These are phyloP conservation scores for Nakaseomyces kungkrabaensis DNA, from an alignment of 1,139 yeast species.

Conservation along the genomic window DNA sequence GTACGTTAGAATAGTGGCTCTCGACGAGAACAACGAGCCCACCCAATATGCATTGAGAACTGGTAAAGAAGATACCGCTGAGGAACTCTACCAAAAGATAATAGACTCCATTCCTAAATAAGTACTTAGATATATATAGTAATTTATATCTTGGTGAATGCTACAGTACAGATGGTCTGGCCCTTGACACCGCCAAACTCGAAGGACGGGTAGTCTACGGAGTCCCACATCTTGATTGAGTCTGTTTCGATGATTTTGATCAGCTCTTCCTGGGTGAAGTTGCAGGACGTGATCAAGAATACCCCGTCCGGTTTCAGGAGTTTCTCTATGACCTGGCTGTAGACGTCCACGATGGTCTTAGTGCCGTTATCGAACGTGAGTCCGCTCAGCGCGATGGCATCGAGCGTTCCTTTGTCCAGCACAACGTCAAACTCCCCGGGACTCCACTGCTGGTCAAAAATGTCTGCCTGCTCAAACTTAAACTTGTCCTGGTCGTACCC, in stretches of 20 bases:
- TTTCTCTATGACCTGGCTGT: constrained; percentile 50
- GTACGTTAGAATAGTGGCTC: constrained; percentile 58
- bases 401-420: constrained; percentile 89
- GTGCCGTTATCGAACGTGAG: constrained; percentile 33
- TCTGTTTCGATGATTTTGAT: constrained; percentile 39
- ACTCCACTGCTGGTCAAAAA: constrained; percentile 29
- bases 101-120: constrained; percentile 24
- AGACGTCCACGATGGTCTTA: constrained; percentile 38
- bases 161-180: constrained; percentile 77
- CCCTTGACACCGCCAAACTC: constrained; percentile 87
- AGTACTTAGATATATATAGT: too few relatives aligned
- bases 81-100: constrained; percentile 46
- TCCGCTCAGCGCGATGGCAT: constrained; percentile 87
- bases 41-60: constrained; percentile 76
- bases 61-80: constrained; percentile 51
- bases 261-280: constrained; percentile 77
- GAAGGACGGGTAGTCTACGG: constrained; percentile 66
- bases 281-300: constrained; percentile 84
- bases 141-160: constrained; percentile 38
- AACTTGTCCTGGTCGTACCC: constrained; percentile 30
- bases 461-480: constrained; percentile 36
- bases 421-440: constrained; percentile 54
- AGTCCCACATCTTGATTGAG: constrained; percentile 47
- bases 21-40: constrained; percentile 52
- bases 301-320: constrained; percentile 49